These are phyloP conservation scores for Cordyceps cateniannulata DNA, from an alignment of 2,329 filamentous ascomycete species.

Conservation along the genomic window DNA sequence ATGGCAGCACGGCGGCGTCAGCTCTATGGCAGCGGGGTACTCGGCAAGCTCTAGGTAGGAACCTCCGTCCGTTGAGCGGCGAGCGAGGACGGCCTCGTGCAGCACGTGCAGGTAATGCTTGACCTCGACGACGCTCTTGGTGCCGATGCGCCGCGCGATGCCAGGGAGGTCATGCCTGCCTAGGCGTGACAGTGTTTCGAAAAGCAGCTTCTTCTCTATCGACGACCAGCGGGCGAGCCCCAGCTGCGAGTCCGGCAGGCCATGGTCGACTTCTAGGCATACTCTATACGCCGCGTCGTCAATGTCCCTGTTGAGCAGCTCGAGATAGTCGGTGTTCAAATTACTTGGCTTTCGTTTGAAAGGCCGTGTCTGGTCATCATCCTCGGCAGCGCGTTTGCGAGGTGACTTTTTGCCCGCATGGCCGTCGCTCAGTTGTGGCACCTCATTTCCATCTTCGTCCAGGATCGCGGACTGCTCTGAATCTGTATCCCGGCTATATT, in stretches of 20 bases:
- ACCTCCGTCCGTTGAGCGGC: conserved; percentile 28
- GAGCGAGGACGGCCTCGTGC: conserved; percentile 38
- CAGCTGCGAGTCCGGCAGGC: conserved; percentile 47
- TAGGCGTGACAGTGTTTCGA: conserved; percentile 55
- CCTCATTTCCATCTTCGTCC: conserved; percentile 10
- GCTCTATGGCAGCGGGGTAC: conserved; percentile 65
- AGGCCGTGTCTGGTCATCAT: conserved; percentile 22
- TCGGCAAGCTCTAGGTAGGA: conserved; percentile 42
- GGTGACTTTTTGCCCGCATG: conserved; percentile 12
- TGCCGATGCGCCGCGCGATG: conserved; percentile 57
- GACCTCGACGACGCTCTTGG: conserved; percentile 71
- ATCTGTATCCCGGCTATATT: conserved; percentile 14
- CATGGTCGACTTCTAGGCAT: conserved; percentile 22
- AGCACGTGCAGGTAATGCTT: conserved; percentile 62
- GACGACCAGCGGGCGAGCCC: conserved; percentile 65
- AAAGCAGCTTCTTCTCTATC: conserved; percentile 65
- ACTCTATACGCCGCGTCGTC: conserved; percentile 40
- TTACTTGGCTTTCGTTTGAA: conserved; percentile 39
- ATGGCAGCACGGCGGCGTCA: conserved; percentile 58
- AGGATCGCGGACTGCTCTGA: conserved; percentile 13
- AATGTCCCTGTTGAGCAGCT: conserved; percentile 51
- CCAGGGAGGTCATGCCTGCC: conserved; percentile 56
- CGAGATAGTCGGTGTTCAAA: conserved; percentile 42
- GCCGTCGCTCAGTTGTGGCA: conserved; percentile 9
- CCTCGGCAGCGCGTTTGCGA: conserved; percentile 26